These are phyloP conservation scores for Phytophthora kernoviae DNA, from an alignment of 352 stramenopile species.

Conservation along the genomic window DNA sequence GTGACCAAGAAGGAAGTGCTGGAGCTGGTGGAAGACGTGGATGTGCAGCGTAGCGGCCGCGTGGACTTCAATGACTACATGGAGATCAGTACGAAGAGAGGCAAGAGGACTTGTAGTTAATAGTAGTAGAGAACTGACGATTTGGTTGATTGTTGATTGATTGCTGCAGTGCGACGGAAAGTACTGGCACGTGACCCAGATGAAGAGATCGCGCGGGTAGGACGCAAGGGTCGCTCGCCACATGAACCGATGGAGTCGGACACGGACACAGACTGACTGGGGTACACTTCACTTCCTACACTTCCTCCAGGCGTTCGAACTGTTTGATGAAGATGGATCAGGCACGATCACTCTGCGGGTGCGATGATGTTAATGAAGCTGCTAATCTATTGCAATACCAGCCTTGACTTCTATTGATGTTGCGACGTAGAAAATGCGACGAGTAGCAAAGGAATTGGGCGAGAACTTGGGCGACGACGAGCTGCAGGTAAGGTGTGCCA, in stretches of 20 bases:
- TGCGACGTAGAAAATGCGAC: constrained; percentile 86
- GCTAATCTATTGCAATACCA: constrained; percentile 9
- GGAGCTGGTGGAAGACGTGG: constrained; percentile 89
- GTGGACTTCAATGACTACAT: constrained; percentile 93
- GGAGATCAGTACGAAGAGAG: constrained; percentile 79
- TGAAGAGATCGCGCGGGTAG: constrained; percentile 91
- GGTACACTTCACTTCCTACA: constrained; percentile 1
- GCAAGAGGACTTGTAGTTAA: background rate
- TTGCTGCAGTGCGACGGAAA: constrained; percentile 70
- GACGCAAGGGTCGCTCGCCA: constrained; percentile 20
- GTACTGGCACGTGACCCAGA: constrained; percentile 88
- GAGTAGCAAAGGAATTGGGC: constrained; percentile 91
- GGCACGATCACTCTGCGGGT: constrained; percentile 89
- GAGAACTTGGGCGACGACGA: constrained; percentile 94
- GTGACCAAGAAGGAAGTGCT: constrained; percentile 91
- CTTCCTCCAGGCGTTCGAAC: constrained; percentile 82
- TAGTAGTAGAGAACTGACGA: background rate
- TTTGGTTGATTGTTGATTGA: constrained; percentile 11
- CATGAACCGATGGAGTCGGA: constrained; percentile 20
- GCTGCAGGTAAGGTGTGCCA: constrained; percentile 47
- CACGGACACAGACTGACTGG: constrained; percentile 28
- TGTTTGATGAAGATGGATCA: constrained; percentile 94
- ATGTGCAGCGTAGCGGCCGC: constrained; percentile 81
- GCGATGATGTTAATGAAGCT: constrained; percentile 10
- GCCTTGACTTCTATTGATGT: background rate